Conservation (phyloP, 495 filamentous ascomycete genomes). For the Penicillium angulare region DNA sequence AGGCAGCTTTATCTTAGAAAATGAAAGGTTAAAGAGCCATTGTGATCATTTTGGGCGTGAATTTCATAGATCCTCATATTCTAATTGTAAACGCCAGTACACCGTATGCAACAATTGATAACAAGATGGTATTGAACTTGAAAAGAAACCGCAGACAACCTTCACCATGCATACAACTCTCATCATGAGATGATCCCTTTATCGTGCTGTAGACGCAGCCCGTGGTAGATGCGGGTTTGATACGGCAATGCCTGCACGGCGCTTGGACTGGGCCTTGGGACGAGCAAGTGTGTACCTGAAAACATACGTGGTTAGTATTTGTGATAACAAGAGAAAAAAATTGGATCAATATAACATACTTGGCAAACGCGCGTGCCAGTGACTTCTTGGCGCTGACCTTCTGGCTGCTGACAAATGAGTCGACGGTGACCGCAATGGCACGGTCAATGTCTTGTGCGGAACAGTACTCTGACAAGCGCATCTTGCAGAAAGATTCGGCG, state of each 20-base stretch:
- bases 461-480: conserved; percentile 94
- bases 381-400: conserved; percentile 99
- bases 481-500: conserved; percentile 87
- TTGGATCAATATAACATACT: conserved; percentile 65
- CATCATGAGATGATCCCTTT: background rate
- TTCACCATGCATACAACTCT: too few species aligned
- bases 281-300: conserved; percentile 46
- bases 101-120: conserved; percentile 26
- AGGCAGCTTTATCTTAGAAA: too few species aligned
- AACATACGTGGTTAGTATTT: conserved; percentile 15
- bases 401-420: conserved; percentile 93
- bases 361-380: conserved; percentile 92
- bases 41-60: background rate
- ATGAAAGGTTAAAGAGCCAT: too few species aligned
- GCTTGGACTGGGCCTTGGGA: conserved; percentile 46
- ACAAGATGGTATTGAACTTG: conserved; percentile 29
- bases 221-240: conserved; percentile 29
- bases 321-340: background rate
- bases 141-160: conserved; percentile 8
- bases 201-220: conserved; percentile 12
- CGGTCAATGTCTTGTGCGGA: conserved; percentile 88
- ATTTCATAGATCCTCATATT: background rate
- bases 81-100: background rate
- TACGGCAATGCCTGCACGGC: conserved; percentile 41
- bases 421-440: conserved; percentile 94